Evolutionary conservation across 1,139 yeast genomes (phyloP), one percentile per base, ranked within the genome.

Genomic region (Blastobotrys aristatus): DNA sequence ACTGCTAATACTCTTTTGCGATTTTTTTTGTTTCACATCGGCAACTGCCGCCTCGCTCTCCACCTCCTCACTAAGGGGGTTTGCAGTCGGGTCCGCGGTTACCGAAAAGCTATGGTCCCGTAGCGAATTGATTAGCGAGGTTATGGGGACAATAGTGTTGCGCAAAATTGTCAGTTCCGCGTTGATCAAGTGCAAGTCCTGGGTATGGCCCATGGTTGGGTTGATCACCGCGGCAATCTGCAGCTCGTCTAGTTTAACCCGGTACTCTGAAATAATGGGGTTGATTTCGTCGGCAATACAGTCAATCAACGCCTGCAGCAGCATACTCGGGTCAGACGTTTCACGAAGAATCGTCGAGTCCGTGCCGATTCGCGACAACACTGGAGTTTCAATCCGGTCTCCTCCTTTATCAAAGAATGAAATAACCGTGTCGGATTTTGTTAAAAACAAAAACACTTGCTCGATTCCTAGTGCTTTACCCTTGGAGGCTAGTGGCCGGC

Each of bases 221-320:
- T 67, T 69, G 11, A 69, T 64, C 42, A 77, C 60, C 2, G 77
- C 75, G 42, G 75, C 77, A n/a, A 70, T 49, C 53, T 77, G 80
- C 21, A 76, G 68, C 47, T 73, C 77, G 46, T 69, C 70, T 34
- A 77, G 58, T 40, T 76, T 59, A 38, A 71, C 63, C 43, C 77
- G 70, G 58, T 78, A 82, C 8, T 79, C 78, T 1, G 78, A 67
- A n/a, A 84, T 71, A 38, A 83, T 75, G 6, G 79, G 79, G 53
- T 77, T 77, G 1, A 85, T 71, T 50, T 81, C 64, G 58, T 81
- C 82, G 7, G 77, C 80, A 21, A 71, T 64, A 2, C 79, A 71
- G 58, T 77, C 82, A n/a, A 77, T 56, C 8, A 77, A 66, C 2
- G 79, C 76, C 52, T 77, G 80, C 13, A 77, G 64, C 31, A 77